A percentile compares a stretch with the other conserved stretches of the same genome.
These are phyloP conservation scores for Talaromyces piceae DNA, from an alignment of 2,329 filamentous ascomycete genomes.

Conservation along the genomic window DNA sequence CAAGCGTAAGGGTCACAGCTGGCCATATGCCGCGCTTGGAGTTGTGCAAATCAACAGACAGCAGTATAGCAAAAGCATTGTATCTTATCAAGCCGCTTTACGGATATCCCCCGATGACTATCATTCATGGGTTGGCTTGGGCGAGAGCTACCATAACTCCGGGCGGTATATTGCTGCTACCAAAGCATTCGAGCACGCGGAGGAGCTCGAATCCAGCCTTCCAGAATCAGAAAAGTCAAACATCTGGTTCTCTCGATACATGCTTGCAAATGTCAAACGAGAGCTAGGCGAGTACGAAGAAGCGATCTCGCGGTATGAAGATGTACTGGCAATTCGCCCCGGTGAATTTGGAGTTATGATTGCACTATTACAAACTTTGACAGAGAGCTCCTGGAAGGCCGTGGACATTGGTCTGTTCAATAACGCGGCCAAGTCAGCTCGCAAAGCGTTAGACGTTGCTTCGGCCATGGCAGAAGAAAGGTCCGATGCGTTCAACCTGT, in stretches of 20 bases:
- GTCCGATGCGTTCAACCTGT: conserved; percentile 78
- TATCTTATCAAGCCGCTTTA: conserved; percentile 84
- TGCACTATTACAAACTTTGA: conserved; percentile 77
- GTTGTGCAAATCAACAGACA: conserved; percentile 93
- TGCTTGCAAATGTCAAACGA: conserved; percentile 89
- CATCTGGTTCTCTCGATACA: conserved; percentile 93
- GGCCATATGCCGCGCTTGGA: conserved; percentile 89
- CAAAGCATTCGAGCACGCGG: conserved; percentile 80
- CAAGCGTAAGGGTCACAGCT: conserved; percentile 86
- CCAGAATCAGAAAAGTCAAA: conserved; percentile 54
- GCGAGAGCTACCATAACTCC: conserved; percentile 95
- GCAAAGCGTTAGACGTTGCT: conserved; percentile 62
- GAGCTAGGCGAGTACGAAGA: conserved; percentile 87
- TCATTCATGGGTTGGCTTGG: conserved; percentile 90
- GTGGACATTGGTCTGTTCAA: conserved; percentile 82
- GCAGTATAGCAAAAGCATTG: conserved; percentile 79
- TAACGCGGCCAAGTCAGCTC: conserved; percentile 65
- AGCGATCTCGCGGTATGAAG: conserved; percentile 67
- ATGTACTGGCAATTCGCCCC: conserved; percentile 60
- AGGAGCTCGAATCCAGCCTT: conserved; percentile 60
- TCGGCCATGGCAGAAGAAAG: conserved; percentile 53
- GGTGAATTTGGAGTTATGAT: conserved; percentile 80
- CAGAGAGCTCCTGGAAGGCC: conserved; percentile 70
- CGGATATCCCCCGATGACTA: conserved; percentile 80
- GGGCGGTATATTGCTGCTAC: conserved; percentile 90